phyloP scores from a whole-genome alignment of 2,329 filamentous ascomycete species.

The Acephala macrosclerotiorum region DNA sequence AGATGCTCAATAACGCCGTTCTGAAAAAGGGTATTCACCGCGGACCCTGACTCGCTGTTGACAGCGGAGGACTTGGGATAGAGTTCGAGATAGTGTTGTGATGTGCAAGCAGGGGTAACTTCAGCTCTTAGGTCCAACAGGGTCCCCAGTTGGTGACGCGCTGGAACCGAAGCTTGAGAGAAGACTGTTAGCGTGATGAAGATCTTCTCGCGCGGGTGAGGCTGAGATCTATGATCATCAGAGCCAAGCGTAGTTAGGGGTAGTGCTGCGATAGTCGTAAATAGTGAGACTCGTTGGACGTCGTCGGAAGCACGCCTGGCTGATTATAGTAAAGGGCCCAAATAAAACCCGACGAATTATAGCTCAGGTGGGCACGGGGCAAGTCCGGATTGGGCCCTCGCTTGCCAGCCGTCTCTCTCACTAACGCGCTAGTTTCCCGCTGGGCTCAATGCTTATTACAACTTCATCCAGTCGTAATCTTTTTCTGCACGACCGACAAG shows the following conservation, averaged over 20 bases:
- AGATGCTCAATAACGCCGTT: neutral
- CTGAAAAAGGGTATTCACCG: neutral
- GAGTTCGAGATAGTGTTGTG: neutral
- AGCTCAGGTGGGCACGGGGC: neutral
- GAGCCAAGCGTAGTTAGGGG: neutral
- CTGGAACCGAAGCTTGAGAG: neutral
- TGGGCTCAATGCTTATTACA: neutral
- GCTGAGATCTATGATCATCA: neutral
- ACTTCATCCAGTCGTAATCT: slow-evolving; percentile 10
- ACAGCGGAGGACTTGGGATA: neutral
- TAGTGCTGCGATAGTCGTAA: neutral
- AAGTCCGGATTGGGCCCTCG: neutral
- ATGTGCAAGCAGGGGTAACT: neutral
- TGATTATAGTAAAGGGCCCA: neutral
- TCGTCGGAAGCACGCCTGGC: neutral
- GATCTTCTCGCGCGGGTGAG: neutral
- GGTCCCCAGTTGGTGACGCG: neutral
- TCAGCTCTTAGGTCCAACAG: neutral
- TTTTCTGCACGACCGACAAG: slow-evolving; percentile 7
- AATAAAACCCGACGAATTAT: neutral
- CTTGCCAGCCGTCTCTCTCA: neutral
- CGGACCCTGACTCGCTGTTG: neutral
- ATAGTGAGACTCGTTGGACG: neutral
- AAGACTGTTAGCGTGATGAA: neutral
- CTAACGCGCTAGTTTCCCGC: slow-evolving; percentile 2